phyloP scores from a whole-genome alignment of 305 asterid genomes.

The Stenogyne calaminthoides region DNA sequence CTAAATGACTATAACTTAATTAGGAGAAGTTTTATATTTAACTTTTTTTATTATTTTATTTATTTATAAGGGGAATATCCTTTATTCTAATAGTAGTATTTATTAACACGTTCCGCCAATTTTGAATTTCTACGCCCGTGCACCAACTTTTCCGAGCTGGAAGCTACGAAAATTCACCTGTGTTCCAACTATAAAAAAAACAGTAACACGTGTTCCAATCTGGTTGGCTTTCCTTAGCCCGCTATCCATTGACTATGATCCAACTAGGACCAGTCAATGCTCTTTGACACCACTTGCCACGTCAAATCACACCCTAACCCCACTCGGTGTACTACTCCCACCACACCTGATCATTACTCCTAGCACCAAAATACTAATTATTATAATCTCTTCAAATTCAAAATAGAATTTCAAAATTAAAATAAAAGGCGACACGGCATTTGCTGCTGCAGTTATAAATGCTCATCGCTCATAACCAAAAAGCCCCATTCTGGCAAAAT shows the following conservation, averaged over 20 bases:
- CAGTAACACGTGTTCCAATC: conserved; percentile 13
- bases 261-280: not conserved
- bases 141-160: conserved; percentile 16
- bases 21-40: no score
- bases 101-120: conserved; percentile 23
- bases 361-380: not conserved
- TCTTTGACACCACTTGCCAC: not conserved
- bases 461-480: conserved; percentile 20
- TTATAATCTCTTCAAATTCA: not conserved
- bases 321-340: not conserved
- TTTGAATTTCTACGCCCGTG: conserved; percentile 23
- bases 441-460: conserved; percentile 38
- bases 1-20: no score
- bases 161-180: conserved; percentile 2
- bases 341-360: conserved; percentile 18
- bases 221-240: not conserved
- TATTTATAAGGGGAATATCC: no score
- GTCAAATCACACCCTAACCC: not conserved
- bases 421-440: conserved; percentile 31
- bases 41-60: no score
- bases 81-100: no score
- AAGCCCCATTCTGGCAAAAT: conserved; percentile 26
- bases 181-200: not conserved
- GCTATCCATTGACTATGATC: not conserved
- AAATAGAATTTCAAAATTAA: not conserved